These are phyloP conservation scores for Metschnikowia henanensis DNA, from an alignment of 805 yeast species.

Conservation along the genomic window DNA sequence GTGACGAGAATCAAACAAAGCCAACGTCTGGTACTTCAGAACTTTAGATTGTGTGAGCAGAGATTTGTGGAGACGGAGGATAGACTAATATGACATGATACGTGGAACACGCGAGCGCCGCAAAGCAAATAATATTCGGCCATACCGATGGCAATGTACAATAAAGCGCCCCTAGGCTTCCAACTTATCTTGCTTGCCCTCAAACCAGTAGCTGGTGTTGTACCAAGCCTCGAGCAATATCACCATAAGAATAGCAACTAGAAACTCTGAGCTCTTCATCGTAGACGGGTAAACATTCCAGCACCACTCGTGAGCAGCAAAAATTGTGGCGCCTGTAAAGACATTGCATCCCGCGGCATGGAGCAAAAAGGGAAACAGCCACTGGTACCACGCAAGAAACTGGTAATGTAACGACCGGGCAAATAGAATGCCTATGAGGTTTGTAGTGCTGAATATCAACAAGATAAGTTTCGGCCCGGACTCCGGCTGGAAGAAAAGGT, in stretches of 20 bases:
- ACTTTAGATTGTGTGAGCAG: too few species aligned
- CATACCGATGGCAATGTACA: slow-evolving; percentile 4
- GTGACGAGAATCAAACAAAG: too few species aligned
- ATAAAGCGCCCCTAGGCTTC: background rate
- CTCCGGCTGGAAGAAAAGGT: slow-evolving; percentile 32
- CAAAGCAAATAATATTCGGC: too few species aligned
- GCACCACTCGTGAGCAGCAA: slow-evolving; percentile 67
- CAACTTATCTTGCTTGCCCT: background rate
- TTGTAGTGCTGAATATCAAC: slow-evolving; percentile 55
- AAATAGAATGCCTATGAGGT: slow-evolving; percentile 74
- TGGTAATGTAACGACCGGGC: slow-evolving; percentile 91
- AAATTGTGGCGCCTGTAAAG: slow-evolving; percentile 40
- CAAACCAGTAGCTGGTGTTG: slow-evolving; percentile 24
- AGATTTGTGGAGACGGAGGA: too few species aligned
- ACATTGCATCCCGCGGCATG: slow-evolving; percentile 42
- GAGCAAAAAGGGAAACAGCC: slow-evolving; percentile 74
- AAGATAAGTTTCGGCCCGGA: slow-evolving; percentile 49
- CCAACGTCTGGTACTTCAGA: too few species aligned
- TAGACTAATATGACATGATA: too few species aligned
- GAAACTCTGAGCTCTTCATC: slow-evolving; percentile 40
- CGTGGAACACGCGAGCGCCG: too few species aligned
- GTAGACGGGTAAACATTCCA: slow-evolving; percentile 86
- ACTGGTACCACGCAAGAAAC: slow-evolving; percentile 87
- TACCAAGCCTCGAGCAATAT: slow-evolving; percentile 33
- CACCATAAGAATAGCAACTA: slow-evolving; percentile 34